Conservation (phyloP, 345 rosid genomes). For the thale cress (Arabidopsis thaliana) region TAIR10.1 NC_003070.9:11437001-11437500, state of each 20-base stretch:
- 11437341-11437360: constrained; percentile 71
- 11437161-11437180: neutral
- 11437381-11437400: constrained; percentile 78
- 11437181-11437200: neutral
- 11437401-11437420: constrained; percentile 95
- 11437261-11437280: constrained; percentile 48
- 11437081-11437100: neutral
- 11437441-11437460: constrained; percentile 67
- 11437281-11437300: constrained; percentile 76
- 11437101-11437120: neutral
- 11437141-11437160: neutral
- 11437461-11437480: constrained; percentile 52
- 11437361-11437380: constrained; percentile 49
- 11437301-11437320: constrained; percentile 64
- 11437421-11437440: constrained; percentile 62
- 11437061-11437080: neutral
- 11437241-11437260: neutral
- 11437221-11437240: neutral
- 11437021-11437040: constrained; percentile 1
- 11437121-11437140: neutral
- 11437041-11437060: neutral
- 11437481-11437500: neutral
- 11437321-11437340: constrained; percentile 64
- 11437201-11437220: constrained; percentile 24
- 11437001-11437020: neutral